Percentiles rank a stretch among this genome's conserved stretches.
Evolutionary conservation across 73 alveolate species (phyloP).

Genomic region (Durusdinium trenchii): DNA sequence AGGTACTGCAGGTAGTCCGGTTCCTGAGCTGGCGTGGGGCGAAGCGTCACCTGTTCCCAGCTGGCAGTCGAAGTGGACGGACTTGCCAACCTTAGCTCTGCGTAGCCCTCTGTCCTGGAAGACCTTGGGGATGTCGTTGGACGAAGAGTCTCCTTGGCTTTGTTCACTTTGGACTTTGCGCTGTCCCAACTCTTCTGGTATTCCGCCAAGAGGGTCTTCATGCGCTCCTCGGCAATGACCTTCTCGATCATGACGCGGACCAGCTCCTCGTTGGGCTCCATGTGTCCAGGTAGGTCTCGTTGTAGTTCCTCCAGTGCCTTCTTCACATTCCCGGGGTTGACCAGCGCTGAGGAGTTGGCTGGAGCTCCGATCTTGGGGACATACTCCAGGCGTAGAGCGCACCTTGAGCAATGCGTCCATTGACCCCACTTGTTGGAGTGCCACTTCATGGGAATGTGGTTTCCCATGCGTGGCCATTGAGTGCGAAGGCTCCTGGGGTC

Average conservation of each 20-base stretch:
- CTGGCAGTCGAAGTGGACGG: no score
- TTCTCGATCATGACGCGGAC: not conserved
- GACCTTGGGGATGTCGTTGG: no score
- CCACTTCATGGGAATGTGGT: not conserved
- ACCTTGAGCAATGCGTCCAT: not conserved
- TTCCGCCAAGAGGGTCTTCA: not conserved
- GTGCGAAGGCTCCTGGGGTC: not conserved
- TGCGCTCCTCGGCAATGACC: slow-evolving; percentile 2
- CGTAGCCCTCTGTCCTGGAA: no score
- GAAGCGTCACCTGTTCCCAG: no score
- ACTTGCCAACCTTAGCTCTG: no score
- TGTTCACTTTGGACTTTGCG: not conserved
- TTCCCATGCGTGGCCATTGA: slow-evolving; percentile 12
- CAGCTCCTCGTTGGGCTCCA: not conserved
- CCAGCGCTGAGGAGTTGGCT: not conserved
- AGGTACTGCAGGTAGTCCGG: no score
- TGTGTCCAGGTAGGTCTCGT: not conserved
- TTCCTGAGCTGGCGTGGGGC: no score
- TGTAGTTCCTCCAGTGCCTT: not conserved
- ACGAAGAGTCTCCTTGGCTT: not conserved
- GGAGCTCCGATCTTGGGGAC: slow-evolving; percentile 24
- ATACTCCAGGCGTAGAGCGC: not conserved
- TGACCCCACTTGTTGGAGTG: not conserved
- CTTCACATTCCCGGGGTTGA: not conserved
- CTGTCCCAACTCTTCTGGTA: not conserved